These are phyloP conservation scores for Coriaria nepalensis DNA, from an alignment of 306 rosid genomes.

Conservation along the genomic window DNA sequence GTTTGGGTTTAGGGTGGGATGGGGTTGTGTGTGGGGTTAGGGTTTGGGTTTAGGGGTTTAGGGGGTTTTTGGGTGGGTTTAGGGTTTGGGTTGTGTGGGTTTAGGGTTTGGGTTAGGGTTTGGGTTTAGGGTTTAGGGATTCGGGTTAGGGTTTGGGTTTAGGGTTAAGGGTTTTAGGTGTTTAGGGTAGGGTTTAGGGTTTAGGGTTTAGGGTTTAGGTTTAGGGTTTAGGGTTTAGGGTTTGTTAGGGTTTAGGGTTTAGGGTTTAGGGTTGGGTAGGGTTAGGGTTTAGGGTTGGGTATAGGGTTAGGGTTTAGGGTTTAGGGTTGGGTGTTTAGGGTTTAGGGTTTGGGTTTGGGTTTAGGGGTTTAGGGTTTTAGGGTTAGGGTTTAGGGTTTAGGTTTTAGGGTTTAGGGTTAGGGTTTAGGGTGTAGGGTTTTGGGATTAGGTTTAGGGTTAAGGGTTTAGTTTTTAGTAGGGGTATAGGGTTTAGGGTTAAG, in stretches of 20 bases:
- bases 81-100: neutral
- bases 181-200: constrained; percentile 3
- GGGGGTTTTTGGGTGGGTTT: neutral
- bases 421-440: neutral
- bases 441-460: neutral
- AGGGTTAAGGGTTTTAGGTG: constrained; percentile 4
- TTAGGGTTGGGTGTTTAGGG: neutral
- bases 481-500: neutral
- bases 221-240: neutral
- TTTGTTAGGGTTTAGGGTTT: neutral
- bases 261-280: too few species aligned
- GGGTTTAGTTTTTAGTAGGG: neutral
- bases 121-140: constrained; percentile 6
- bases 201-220: constrained; percentile 5
- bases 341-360: neutral
- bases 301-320: neutral
- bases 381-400: neutral
- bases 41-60: neutral
- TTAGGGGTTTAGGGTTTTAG: neutral
- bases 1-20: neutral
- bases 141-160: neutral
- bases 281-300: neutral
- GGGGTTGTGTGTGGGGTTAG: neutral
- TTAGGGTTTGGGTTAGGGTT: constrained; percentile 2
- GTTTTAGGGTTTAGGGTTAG: neutral